Evolutionary conservation across 2,329 filamentous ascomycete genomes (phyloP).

Genomic region (Pseudogymnoascus destructans): DNA sequence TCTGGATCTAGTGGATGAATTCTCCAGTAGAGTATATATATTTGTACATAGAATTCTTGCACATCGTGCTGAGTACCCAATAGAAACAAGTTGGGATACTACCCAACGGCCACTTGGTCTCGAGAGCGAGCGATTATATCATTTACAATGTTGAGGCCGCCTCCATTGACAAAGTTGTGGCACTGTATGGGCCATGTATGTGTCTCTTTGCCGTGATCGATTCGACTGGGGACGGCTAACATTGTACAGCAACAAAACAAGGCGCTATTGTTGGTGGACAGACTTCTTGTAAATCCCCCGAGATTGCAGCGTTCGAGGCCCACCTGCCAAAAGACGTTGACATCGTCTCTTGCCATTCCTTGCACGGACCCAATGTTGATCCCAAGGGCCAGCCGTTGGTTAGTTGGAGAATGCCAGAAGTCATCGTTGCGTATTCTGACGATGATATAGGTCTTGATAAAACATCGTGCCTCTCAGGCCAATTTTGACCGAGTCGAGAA

Average conservation of each 20-base stretch:
- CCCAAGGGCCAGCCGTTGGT: slow-evolving; percentile 82
- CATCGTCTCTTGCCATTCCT: slow-evolving; percentile 90
- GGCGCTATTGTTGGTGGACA: slow-evolving; percentile 93
- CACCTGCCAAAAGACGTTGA: slow-evolving; percentile 79
- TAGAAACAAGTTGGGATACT: slow-evolving; percentile 81
- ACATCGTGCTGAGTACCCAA: slow-evolving; percentile 28
- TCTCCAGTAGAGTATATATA: slow-evolving; percentile 68
- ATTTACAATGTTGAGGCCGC: slow-evolving; percentile 97
- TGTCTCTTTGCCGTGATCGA: slow-evolving; percentile 15
- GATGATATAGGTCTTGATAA: slow-evolving; percentile 55
- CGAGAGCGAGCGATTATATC: slow-evolving; percentile 92
- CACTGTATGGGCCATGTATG: slow-evolving; percentile 85
- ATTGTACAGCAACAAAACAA: slow-evolving; percentile 67
- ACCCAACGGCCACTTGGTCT: slow-evolving; percentile 89
- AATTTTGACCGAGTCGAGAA: slow-evolving; percentile 67
- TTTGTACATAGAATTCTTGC: slow-evolving; percentile 28
- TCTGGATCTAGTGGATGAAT: slow-evolving; percentile 68
- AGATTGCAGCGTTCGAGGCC: slow-evolving; percentile 84
- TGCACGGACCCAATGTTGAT: slow-evolving; percentile 86
- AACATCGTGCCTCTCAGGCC: slow-evolving; percentile 71
- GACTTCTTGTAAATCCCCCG: slow-evolving; percentile 94
- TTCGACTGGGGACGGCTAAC: slow-evolving; percentile 13
- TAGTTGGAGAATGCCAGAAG: slow-evolving; percentile 9
- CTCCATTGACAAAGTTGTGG: slow-evolving; percentile 75
- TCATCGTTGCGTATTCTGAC: background rate